Conservation (phyloP, 192 early-diverging fungal genomes). For the Umbelopsis sp. region DNA sequence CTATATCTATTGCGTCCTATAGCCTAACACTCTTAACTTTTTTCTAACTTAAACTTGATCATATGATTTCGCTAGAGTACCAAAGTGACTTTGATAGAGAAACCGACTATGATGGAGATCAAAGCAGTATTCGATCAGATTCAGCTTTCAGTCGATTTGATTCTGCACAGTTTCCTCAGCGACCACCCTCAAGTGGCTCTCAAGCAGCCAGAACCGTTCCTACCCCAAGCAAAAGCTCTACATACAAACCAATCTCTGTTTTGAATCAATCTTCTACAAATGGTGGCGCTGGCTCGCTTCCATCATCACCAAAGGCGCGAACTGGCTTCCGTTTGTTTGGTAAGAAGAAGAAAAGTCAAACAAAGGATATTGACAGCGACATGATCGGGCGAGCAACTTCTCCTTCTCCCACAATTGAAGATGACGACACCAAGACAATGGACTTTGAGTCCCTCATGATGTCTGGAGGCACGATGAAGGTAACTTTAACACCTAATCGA, state of each 20-base stretch:
- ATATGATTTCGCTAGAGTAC: background rate
- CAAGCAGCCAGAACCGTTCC: background rate
- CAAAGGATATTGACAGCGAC: background rate
- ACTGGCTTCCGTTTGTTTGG: constrained; percentile 25
- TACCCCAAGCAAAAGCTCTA: background rate
- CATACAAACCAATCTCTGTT: background rate
- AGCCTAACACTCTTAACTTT: background rate
- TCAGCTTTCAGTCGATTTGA: background rate
- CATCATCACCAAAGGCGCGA: constrained; percentile 4
- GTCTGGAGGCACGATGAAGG: constrained; percentile 54
- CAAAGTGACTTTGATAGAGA: background rate
- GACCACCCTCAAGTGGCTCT: constrained; percentile 1
- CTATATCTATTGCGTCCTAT: too few species aligned
- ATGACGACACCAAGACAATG: constrained; percentile 45
- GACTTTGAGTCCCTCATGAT: constrained; percentile 56
- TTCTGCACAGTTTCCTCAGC: background rate
- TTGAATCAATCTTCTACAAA: constrained; percentile 20
- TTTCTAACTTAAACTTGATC: background rate
- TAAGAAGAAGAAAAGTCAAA: constrained; percentile 24
- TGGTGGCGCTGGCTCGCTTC: constrained; percentile 7
- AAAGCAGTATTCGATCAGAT: constrained; percentile 1
- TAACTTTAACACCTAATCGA: constrained; percentile 59
- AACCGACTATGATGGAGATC: background rate
- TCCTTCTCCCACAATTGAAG: constrained; percentile 32
- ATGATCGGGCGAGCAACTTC: background rate